Conservation (phyloP, 306 rosid species). For the Carpinus viminea region DNA sequence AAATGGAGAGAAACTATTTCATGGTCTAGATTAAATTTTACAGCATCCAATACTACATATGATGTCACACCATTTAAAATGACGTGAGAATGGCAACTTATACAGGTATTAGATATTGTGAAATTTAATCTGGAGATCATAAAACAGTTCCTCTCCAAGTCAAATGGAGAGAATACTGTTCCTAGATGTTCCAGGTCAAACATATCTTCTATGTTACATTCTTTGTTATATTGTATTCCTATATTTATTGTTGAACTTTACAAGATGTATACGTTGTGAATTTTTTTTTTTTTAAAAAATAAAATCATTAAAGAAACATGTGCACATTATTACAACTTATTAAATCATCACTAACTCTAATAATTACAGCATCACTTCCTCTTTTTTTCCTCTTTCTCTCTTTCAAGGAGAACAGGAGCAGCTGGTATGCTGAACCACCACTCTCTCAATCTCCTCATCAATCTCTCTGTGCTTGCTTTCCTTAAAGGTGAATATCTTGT, state of each 20-base stretch:
- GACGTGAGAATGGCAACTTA: too few species aligned
- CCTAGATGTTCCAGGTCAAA: neutral
- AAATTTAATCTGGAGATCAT: too few species aligned
- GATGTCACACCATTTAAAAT: too few species aligned
- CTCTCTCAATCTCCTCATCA: slow-evolving; percentile 74
- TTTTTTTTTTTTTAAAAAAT: neutral
- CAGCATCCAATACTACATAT: too few species aligned
- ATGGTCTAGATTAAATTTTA: too few species aligned
- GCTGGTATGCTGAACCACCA: slow-evolving; percentile 99
- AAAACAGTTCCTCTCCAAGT: too few species aligned
- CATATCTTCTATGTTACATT: too few species aligned
- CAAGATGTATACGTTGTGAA: slow-evolving; percentile 8
- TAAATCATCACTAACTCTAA: neutral
- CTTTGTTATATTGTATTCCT: slow-evolving; percentile 2
- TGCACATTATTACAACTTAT: slow-evolving; percentile 18
- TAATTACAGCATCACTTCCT: slow-evolving; percentile 50
- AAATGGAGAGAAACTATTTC: too few species aligned
- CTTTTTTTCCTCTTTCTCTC: slow-evolving; percentile 82
- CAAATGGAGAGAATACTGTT: too few species aligned
- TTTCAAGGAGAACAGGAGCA: slow-evolving; percentile 88
- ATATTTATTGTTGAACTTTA: slow-evolving; percentile 25
- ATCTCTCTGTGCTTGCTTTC: slow-evolving; percentile 78
- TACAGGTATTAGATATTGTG: too few species aligned
- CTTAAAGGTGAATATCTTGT: slow-evolving; percentile 80
- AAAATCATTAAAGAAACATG: slow-evolving; percentile 23